phyloP scores from a whole-genome alignment of 225 moss, liverwort and hornwort genomes.

The Antitrichia curtipendula region DNA sequence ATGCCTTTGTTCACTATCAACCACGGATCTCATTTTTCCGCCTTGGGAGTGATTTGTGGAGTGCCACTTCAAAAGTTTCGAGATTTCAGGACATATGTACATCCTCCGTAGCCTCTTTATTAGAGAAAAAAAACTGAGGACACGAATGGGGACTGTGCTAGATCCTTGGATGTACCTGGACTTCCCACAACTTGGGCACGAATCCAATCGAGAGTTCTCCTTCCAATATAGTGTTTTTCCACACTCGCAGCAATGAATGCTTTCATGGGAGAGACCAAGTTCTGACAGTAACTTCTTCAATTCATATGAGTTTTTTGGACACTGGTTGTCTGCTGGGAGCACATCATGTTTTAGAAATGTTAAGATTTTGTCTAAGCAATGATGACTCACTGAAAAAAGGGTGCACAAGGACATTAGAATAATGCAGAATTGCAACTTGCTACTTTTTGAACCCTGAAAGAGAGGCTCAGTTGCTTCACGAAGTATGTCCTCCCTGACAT shows the following conservation, averaged over 20 bases:
- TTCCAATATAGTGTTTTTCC: background rate
- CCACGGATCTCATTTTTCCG: no score
- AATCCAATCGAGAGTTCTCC: background rate
- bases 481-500: rapidly evolving
- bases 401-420: background rate
- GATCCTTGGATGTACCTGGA: background rate
- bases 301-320: background rate
- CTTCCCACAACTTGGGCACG: background rate
- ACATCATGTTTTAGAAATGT: background rate
- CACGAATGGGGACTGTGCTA: rapidly evolving
- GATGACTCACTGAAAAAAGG: background rate
- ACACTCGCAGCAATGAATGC: background rate
- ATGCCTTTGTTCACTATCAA: background rate
- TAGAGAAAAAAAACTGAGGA: background rate
- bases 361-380: background rate
- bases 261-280: background rate
- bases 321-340: rapidly evolving
- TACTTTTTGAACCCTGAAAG: rapidly evolving
- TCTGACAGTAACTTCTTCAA: background rate
- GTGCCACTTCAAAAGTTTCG: no score
- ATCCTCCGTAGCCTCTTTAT: background rate
- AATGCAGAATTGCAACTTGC: background rate
- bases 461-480: background rate
- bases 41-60: no score
- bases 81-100: no score